Evolutionary conservation across 768 basidiomycete species (phyloP).

Genomic region (Candolleomyces eurysporus): DNA sequence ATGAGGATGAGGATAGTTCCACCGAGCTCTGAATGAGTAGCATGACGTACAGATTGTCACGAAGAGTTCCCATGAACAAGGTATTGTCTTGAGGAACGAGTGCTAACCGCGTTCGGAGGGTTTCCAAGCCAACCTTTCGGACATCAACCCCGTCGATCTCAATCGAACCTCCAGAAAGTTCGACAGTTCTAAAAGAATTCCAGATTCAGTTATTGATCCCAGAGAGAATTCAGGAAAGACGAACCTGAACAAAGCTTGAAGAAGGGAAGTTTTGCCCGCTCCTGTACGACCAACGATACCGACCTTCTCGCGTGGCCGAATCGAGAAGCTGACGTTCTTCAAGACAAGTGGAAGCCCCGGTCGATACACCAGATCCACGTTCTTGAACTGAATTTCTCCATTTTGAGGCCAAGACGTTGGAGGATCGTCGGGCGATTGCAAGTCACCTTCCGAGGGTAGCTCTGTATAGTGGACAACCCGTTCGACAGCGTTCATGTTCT

Average conservation of each 20-base stretch:
- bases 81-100: conserved; percentile 69
- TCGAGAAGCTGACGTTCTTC: conserved; percentile 54
- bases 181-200: conserved; percentile 51
- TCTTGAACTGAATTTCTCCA: conserved; percentile 53
- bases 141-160: conserved; percentile 57
- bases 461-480: conserved; percentile 70
- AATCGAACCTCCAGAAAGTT: conserved; percentile 56
- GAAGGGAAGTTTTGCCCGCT: conserved; percentile 44
- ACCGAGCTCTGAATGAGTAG: no score
- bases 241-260: conserved; percentile 42
- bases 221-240: conserved; percentile 11
- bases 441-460: conserved; percentile 54
- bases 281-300: conserved; percentile 50
- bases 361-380: conserved; percentile 60
- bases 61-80: conserved; percentile 49
- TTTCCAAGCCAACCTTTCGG: conserved; percentile 50
- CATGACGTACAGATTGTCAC: conserved; percentile 40
- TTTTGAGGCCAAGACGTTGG: conserved; percentile 46
- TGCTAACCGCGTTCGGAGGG: conserved; percentile 50
- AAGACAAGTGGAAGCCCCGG: conserved; percentile 64
- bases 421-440: conserved; percentile 42
- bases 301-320: conserved; percentile 62
- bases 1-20: no score
- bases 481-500: conserved; percentile 74
- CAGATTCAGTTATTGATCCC: conserved; percentile 55